These are phyloP conservation scores for Clausena lansium DNA, from an alignment of 345 rosid genomes.

Conservation along the genomic window DNA sequence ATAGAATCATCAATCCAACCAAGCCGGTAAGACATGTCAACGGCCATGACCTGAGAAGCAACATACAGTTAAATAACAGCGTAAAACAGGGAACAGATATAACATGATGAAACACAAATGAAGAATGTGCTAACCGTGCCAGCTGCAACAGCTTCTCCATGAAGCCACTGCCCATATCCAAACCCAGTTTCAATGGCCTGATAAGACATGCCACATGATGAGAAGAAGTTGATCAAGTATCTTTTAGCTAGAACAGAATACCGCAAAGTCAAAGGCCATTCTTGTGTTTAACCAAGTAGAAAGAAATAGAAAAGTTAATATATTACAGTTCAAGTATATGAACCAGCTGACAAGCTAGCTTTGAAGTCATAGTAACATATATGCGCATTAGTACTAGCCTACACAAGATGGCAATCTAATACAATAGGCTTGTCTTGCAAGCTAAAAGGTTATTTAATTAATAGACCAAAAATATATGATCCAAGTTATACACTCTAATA, in stretches of 20 bases:
- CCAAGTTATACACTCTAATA: not conserved
- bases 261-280: not conserved
- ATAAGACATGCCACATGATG: constrained; percentile 19
- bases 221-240: not conserved
- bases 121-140: constrained; percentile 57
- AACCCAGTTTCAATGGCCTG: constrained; percentile 96
- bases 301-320: not conserved
- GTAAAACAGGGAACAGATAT: not conserved
- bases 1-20: constrained; percentile 95
- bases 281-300: not conserved
- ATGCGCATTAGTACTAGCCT: not conserved
- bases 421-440: not conserved
- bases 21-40: constrained; percentile 95
- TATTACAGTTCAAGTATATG: not conserved
- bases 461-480: not conserved
- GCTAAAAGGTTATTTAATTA: not conserved
- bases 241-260: not conserved
- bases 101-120: not conserved
- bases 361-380: not conserved
- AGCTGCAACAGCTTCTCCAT: constrained; percentile 99
- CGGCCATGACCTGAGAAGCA: constrained; percentile 85
- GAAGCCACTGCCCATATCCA: constrained; percentile 97
- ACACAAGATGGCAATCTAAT: not conserved
- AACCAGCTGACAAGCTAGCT: not conserved
- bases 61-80: constrained; percentile 10